Evolutionary conservation across 495 filamentous ascomycete genomes (phyloP).

Genomic region (Mytilinidion resinicola): DNA sequence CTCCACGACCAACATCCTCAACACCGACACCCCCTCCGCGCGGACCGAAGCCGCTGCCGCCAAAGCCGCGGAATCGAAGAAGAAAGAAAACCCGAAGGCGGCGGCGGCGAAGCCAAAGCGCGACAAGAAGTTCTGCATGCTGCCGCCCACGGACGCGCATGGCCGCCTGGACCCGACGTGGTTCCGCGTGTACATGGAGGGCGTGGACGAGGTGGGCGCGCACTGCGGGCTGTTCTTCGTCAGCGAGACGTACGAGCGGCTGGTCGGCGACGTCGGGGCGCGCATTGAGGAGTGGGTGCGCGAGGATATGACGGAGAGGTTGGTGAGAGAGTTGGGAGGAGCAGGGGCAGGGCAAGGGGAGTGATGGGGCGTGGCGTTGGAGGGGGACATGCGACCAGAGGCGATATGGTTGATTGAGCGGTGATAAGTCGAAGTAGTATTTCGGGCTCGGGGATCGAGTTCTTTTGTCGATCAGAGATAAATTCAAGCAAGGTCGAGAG

Average conservation of each 20-base stretch:
- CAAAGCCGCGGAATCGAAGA: conserved; percentile 3
- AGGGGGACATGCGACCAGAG: neutral
- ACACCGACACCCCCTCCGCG: neutral
- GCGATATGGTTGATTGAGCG: neutral
- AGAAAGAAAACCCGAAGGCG: neutral
- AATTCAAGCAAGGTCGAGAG: no score
- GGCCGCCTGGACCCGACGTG: conserved; percentile 58
- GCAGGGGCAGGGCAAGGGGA: no score
- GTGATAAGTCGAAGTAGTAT: neutral
- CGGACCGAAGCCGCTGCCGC: neutral
- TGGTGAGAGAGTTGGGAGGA: conserved; percentile 1
- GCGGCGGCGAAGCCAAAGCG: conserved; percentile 25
- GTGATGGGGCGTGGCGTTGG: neutral
- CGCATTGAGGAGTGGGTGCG: conserved; percentile 68
- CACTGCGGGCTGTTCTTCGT: conserved; percentile 79
- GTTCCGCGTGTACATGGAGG: conserved; percentile 70
- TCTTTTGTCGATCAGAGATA: no score
- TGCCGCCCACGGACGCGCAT: conserved; percentile 49
- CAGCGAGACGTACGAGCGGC: conserved; percentile 58
- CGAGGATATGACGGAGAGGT: conserved; percentile 40
- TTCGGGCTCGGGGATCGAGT: no score
- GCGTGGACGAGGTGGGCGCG: conserved; percentile 77
- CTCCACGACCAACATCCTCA: conserved; percentile 3
- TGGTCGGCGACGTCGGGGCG: conserved; percentile 68
- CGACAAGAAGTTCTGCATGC: conserved; percentile 66